A percentile compares a stretch with the other conserved stretches of the same genome.
phyloP scores from a whole-genome alignment of 2,329 filamentous ascomycete genomes.

The Orbilia javanica region DNA sequence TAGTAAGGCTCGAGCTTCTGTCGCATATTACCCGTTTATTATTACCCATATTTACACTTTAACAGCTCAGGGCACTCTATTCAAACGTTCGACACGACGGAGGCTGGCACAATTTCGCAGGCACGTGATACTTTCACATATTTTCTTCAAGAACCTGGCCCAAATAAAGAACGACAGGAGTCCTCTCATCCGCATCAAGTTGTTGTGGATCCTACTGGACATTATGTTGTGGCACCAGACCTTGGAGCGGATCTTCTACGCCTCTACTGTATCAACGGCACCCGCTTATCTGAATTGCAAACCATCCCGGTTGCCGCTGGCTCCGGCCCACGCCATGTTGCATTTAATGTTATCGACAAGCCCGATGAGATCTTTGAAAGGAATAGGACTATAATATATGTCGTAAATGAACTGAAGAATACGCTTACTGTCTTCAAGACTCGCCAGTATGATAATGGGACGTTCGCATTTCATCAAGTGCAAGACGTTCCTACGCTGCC shows the following conservation, averaged over 20 bases:
- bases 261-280: constrained; percentile 69
- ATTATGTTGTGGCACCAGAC: constrained; percentile 75
- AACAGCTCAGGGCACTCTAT: constrained; percentile 35
- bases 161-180: constrained; percentile 68
- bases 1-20: constrained; percentile 31
- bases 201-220: constrained; percentile 74
- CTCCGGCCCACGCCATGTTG: constrained; percentile 75
- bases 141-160: constrained; percentile 47
- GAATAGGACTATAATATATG: constrained; percentile 70
- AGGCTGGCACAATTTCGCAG: constrained; percentile 30
- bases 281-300: constrained; percentile 63
- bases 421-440: constrained; percentile 72
- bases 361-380: constrained; percentile 53
- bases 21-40: not conserved
- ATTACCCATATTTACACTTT: not conserved
- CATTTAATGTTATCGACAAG: constrained; percentile 67
- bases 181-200: constrained; percentile 75
- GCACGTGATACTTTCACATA: constrained; percentile 55
- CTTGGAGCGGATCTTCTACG: constrained; percentile 75
- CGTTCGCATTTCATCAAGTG: constrained; percentile 63
- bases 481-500: constrained; percentile 69
- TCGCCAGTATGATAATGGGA: constrained; percentile 67
- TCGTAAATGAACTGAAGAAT: constrained; percentile 74
- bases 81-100: constrained; percentile 41
- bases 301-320: constrained; percentile 69